These are phyloP conservation scores for Prototheca wickerhamii DNA, from an alignment of 163 green algal genomes.

Conservation along the genomic window DNA sequence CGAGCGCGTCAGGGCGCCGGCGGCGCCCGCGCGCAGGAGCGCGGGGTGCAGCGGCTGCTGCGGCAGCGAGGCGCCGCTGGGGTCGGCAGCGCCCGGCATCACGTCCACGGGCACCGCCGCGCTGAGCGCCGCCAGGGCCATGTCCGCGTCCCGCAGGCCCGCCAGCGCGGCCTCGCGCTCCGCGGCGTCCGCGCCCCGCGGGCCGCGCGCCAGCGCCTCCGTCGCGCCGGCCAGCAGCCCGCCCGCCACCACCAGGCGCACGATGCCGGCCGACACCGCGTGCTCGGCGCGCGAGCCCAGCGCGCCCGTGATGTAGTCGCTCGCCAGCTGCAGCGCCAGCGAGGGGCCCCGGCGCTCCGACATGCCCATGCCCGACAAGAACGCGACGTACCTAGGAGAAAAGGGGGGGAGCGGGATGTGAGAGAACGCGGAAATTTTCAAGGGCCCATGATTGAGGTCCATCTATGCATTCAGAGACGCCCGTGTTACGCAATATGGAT, in stretches of 20 bases:
- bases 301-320: conserved; percentile 80
- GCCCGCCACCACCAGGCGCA: conserved; percentile 64
- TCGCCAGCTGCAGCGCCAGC: conserved; percentile 49
- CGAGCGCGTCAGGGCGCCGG: conserved; percentile 27
- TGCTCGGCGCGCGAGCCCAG: conserved; percentile 63
- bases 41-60: conserved; percentile 81
- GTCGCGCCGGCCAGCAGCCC: conserved; percentile 11
- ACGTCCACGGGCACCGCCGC: conserved; percentile 80
- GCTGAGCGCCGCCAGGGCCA: conserved; percentile 48
- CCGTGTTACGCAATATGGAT: too few species aligned
- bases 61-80: conserved; percentile 81
- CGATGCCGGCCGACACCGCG: conserved; percentile 35
- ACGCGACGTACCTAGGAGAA: conserved; percentile 66
- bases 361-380: conserved; percentile 80
- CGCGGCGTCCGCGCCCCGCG: neutral
- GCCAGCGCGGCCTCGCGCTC: conserved; percentile 62
- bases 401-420: too few species aligned
- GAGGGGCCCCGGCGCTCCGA: conserved; percentile 45
- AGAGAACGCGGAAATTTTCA: too few species aligned
- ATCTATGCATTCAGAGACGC: too few species aligned
- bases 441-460: too few species aligned
- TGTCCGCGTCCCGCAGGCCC: conserved; percentile 34
- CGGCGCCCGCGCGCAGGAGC: conserved; percentile 53
- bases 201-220: neutral
- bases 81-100: conserved; percentile 86